Conservation (phyloP, 2,329 filamentous ascomycete species). For the Myriosclerotinia scirpicola region DNA sequence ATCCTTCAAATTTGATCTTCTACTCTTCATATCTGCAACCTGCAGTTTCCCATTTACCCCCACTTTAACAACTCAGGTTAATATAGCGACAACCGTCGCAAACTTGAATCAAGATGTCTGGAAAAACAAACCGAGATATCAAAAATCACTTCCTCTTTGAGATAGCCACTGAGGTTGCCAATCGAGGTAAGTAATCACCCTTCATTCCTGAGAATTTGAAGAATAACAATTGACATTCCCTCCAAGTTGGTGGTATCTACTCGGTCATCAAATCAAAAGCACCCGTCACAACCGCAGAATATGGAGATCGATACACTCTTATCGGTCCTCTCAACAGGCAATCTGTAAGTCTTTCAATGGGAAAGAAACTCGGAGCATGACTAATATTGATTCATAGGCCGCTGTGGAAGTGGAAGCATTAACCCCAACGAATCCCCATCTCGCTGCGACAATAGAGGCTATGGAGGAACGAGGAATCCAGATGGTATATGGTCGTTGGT, state of each 20-base stretch:
- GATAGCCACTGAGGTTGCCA: constrained; percentile 93
- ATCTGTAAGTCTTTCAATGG: constrained; percentile 62
- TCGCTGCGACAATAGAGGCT: constrained; percentile 79
- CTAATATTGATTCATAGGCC: constrained; percentile 56
- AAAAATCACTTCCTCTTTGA: constrained; percentile 97
- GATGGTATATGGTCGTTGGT: constrained; percentile 91
- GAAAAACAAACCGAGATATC: constrained; percentile 59
- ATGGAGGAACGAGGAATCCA: constrained; percentile 92
- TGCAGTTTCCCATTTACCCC: constrained; percentile 6
- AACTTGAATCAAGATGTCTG: constrained; percentile 27
- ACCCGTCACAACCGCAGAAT: constrained; percentile 94
- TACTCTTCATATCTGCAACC: background rate
- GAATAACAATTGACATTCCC: background rate
- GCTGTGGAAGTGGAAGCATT: constrained; percentile 97
- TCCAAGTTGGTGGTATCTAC: constrained; percentile 91
- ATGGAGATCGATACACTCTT: constrained; percentile 95
- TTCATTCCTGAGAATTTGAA: constrained; percentile 21
- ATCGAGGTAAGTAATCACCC: constrained; percentile 66
- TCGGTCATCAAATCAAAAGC: constrained; percentile 99
- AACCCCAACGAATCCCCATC: constrained; percentile 75
- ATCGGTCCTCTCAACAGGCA: constrained; percentile 91
- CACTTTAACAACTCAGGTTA: constrained; percentile 1
- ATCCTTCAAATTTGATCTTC: background rate
- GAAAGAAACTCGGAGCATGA: constrained; percentile 22
- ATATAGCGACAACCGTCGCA: constrained; percentile 15